These are phyloP conservation scores for Cladorrhinum samala DNA, from an alignment of 495 filamentous ascomycete species.

Conservation along the genomic window DNA sequence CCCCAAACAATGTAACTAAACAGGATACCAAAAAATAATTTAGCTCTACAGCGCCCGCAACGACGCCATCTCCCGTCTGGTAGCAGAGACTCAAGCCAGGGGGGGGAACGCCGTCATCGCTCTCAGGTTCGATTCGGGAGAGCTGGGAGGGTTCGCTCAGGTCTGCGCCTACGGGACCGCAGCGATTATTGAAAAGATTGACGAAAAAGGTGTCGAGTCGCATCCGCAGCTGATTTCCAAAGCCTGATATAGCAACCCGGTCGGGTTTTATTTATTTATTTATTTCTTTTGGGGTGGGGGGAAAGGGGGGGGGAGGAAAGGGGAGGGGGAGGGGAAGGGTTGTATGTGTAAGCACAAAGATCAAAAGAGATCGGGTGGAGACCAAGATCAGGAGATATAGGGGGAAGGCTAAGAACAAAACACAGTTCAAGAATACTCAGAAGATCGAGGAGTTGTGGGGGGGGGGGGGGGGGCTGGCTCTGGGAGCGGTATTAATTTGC, in stretches of 20 bases:
- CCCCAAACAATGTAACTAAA: neutral
- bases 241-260: neutral
- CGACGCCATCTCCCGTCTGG: conserved; percentile 47
- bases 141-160: conserved; percentile 47
- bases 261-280: neutral
- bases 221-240: conserved; percentile 15
- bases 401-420: too few relatives aligned
- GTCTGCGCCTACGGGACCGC: conserved; percentile 57
- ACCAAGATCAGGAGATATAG: too few relatives aligned
- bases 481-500: too few relatives aligned
- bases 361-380: too few relatives aligned
- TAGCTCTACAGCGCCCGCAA: conserved; percentile 50
- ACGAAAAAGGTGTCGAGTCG: conserved; percentile 11
- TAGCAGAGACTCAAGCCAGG: conserved; percentile 49
- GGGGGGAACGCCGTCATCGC: conserved; percentile 57
- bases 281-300: too few relatives aligned
- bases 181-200: conserved; percentile 44
- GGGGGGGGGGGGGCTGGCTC: too few relatives aligned
- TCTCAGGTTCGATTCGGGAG: conserved; percentile 49
- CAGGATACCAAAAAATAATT: neutral
- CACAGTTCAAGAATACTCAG: too few relatives aligned
- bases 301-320: neutral
- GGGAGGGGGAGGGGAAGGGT: neutral
- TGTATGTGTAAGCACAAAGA: too few relatives aligned
- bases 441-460: too few relatives aligned